These are phyloP conservation scores for Neurospora intermedia DNA, from an alignment of 495 filamentous ascomycete genomes.

Conservation along the genomic window DNA sequence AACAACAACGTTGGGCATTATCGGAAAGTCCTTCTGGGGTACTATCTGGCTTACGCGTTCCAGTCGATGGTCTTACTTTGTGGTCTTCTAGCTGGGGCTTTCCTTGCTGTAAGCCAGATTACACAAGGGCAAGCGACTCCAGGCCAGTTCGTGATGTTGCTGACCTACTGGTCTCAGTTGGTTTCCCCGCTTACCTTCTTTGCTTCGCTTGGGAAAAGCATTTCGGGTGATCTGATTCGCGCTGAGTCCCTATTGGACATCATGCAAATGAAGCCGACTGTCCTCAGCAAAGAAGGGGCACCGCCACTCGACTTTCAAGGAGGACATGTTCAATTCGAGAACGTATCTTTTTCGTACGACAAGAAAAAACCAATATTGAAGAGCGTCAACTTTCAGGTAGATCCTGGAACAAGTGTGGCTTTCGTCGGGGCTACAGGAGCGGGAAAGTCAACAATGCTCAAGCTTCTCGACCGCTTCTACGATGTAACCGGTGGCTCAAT, in stretches of 20 bases:
- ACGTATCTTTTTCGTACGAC: constrained; percentile 65
- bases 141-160: constrained; percentile 60
- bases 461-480: constrained; percentile 62
- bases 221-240: constrained; percentile 54
- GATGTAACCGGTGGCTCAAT: constrained; percentile 54
- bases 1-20: constrained; percentile 30
- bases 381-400: constrained; percentile 48
- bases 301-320: constrained; percentile 42
- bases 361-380: constrained; percentile 55
- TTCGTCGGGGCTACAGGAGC: constrained; percentile 69
- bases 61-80: constrained; percentile 51
- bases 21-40: constrained; percentile 30
- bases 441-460: constrained; percentile 68
- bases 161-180: constrained; percentile 61
- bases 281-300: constrained; percentile 46
- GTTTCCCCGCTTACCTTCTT: constrained; percentile 53
- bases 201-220: constrained; percentile 45
- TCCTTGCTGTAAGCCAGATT: constrained; percentile 60
- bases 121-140: constrained; percentile 42
- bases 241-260: constrained; percentile 63
- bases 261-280: constrained; percentile 53
- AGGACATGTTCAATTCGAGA: constrained; percentile 54
- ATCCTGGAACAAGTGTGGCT: constrained; percentile 55
- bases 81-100: constrained; percentile 51
- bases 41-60: constrained; percentile 35